phyloP scores from a whole-genome alignment of 441 rosid species.

The Isatis lusitanica region DNA sequence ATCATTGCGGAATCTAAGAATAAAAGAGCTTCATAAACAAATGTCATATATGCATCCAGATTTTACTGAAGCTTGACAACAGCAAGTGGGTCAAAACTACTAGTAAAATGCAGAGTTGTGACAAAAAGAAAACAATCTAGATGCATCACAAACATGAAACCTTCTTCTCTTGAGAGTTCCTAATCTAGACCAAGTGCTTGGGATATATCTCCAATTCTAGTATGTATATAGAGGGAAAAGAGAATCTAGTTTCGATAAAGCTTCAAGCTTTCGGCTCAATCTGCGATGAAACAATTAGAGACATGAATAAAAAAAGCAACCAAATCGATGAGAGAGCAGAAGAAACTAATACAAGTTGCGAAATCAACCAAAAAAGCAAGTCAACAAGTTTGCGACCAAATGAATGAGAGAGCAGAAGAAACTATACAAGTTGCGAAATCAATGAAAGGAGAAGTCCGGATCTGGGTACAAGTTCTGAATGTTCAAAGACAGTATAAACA shows the following conservation, averaged over 20 bases:
- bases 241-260: background rate
- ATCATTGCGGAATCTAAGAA: background rate
- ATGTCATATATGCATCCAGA: conserved; percentile 23
- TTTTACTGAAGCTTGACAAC: conserved; percentile 20
- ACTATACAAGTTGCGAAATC: too few relatives aligned
- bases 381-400: too few relatives aligned
- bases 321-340: background rate
- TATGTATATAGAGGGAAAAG: background rate
- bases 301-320: background rate
- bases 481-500: too few relatives aligned
- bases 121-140: background rate
- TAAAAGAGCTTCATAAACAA: conserved; percentile 24
- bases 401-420: too few relatives aligned
- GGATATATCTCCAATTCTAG: background rate
- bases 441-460: too few relatives aligned
- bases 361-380: too few relatives aligned
- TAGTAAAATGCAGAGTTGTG: background rate
- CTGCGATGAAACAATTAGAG: background rate
- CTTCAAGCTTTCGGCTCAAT: background rate
- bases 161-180: background rate
- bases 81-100: background rate
- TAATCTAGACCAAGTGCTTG: too few relatives aligned
- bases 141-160: background rate
- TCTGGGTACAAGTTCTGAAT: too few relatives aligned
- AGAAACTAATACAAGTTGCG: background rate